Conservation (phyloP, 192 early-diverging fungal genomes). For the Pilaira anomala region DNA sequence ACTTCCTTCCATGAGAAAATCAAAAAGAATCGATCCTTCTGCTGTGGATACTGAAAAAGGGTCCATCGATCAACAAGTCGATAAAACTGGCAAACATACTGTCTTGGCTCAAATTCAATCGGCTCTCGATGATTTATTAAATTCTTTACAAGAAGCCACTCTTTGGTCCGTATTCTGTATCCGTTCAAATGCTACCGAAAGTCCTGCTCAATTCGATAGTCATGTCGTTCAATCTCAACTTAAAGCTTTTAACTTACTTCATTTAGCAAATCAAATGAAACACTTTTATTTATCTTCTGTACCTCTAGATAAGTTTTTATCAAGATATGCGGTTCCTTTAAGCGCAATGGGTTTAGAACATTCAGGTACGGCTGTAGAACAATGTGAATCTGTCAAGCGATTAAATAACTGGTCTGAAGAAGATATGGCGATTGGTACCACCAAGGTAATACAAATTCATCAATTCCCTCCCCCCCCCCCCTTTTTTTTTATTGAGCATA, state of each 20-base stretch:
- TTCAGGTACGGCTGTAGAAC: conserved; percentile 19
- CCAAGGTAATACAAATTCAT: conserved; percentile 21
- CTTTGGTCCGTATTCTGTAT: conserved; percentile 84
- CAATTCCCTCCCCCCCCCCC: too few species aligned
- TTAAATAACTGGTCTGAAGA: conserved; percentile 43
- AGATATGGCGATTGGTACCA: conserved; percentile 52
- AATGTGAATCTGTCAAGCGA: conserved; percentile 38
- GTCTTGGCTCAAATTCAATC: conserved; percentile 53
- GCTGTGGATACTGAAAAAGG: background rate
- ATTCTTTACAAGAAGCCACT: conserved; percentile 70
- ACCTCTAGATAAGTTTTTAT: conserved; percentile 67
- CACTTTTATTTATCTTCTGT: conserved; percentile 66
- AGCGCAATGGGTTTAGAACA: conserved; percentile 25
- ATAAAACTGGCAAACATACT: conserved; percentile 19
- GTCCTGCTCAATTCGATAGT: conserved; percentile 64
- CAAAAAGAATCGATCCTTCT: background rate
- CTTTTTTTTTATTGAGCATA: background rate
- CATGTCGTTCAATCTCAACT: conserved; percentile 71
- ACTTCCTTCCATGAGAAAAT: conserved; percentile 60
- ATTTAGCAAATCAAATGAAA: conserved; percentile 59
- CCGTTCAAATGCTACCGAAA: conserved; percentile 55
- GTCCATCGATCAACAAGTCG: too few species aligned
- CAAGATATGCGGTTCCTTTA: conserved; percentile 48
- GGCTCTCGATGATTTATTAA: conserved; percentile 72
- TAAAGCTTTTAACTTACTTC: conserved; percentile 55